Percentiles rank a stretch among this genome's conserved stretches.
These are phyloP conservation scores for Plantago coronopus DNA, from an alignment of 305 asterid species.

Conservation along the genomic window DNA sequence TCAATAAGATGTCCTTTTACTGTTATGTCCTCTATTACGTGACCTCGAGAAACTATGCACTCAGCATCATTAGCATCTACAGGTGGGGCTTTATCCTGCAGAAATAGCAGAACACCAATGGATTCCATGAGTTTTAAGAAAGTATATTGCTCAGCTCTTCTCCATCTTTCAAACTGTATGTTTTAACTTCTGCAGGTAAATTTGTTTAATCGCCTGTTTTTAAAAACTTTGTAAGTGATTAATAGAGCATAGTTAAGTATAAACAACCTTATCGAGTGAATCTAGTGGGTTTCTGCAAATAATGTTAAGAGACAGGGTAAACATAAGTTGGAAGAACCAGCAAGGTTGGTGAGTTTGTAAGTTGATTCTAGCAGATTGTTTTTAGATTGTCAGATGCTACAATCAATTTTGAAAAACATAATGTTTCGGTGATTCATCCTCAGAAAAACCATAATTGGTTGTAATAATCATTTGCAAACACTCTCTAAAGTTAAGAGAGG, in stretches of 20 bases:
- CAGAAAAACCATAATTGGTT: no score
- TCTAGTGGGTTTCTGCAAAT: background rate
- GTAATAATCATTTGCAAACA: background rate
- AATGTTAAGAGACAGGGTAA: background rate
- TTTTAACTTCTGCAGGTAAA: background rate
- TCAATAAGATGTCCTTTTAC: constrained; percentile 22
- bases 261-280: background rate
- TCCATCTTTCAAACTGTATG: background rate
- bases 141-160: background rate
- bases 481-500: background rate
- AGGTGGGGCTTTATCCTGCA: constrained; percentile 4
- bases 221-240: background rate
- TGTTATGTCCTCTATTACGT: constrained; percentile 17
- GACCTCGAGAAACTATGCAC: no score
- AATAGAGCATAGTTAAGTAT: background rate
- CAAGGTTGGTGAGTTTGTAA: background rate
- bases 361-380: background rate
- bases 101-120: background rate
- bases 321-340: background rate
- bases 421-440: no score
- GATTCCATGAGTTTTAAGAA: background rate
- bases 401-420: no score
- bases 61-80: no score
- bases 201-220: background rate
- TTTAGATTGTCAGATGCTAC: background rate